These are phyloP conservation scores for Scolecobasidium constrictum DNA, from an alignment of 2,329 filamentous ascomycete genomes.

Conservation along the genomic window DNA sequence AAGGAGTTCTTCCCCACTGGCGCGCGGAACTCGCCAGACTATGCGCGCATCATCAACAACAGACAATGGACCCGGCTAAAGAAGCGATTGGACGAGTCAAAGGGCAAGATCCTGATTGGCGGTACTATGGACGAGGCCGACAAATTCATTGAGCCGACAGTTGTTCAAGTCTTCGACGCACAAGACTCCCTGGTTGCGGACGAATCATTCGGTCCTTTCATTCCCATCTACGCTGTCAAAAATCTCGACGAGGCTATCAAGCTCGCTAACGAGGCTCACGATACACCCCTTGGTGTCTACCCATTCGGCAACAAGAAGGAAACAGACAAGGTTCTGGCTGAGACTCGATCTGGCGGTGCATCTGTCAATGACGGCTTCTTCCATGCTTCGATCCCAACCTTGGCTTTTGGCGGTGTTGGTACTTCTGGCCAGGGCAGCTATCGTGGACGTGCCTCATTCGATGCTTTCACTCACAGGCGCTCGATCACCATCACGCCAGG, in stretches of 20 bases:
- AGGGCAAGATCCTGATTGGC: conserved; percentile 78
- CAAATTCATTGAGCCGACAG: conserved; percentile 81
- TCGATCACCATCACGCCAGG: conserved; percentile 50
- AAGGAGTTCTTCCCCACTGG: conserved; percentile 78
- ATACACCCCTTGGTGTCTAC: conserved; percentile 75
- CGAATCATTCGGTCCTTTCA: conserved; percentile 90
- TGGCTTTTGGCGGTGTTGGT: conserved; percentile 77
- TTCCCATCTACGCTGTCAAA: conserved; percentile 68
- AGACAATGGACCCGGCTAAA: conserved; percentile 73
- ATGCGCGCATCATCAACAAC: conserved; percentile 69
- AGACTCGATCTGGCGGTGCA: conserved; percentile 40
- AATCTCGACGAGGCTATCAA: conserved; percentile 76
- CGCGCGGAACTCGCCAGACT: conserved; percentile 66
- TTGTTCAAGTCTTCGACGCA: conserved; percentile 67
- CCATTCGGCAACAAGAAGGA: conserved; percentile 76
- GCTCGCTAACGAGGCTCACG: conserved; percentile 68
- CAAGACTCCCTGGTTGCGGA: conserved; percentile 70
- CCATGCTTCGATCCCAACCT: conserved; percentile 57
- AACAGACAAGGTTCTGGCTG: conserved; percentile 48
- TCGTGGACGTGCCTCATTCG: conserved; percentile 64
- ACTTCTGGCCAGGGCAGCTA: conserved; percentile 67
- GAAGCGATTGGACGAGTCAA: conserved; percentile 75
- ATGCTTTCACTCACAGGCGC: conserved; percentile 54
- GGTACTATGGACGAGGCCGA: conserved; percentile 71
- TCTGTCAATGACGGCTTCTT: conserved; percentile 50